A percentile compares a stretch with the other conserved stretches of the same genome.
Evolutionary conservation across 805 yeast genomes (phyloP).

Genomic region (Starmerella gropengiesseri): DNA sequence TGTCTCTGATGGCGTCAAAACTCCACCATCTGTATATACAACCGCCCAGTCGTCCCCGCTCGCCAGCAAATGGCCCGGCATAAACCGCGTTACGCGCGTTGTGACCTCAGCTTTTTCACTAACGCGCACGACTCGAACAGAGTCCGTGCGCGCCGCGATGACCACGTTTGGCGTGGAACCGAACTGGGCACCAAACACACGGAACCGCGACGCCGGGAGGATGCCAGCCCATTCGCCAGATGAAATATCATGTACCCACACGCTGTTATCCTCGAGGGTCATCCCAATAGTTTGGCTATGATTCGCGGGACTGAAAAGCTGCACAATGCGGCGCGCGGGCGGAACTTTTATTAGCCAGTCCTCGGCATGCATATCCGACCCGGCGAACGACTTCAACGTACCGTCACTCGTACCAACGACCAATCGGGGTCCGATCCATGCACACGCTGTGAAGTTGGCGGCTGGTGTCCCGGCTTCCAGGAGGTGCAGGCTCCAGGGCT

Average conservation of each 20-base stretch:
- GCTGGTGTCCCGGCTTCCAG: no score
- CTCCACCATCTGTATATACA: constrained; percentile 7
- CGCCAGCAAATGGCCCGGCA: constrained; percentile 5
- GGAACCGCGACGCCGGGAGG: neutral
- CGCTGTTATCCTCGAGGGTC: constrained; percentile 6
- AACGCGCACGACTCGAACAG: no score
- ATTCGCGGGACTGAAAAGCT: neutral
- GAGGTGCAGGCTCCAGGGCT: neutral
- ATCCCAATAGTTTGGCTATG: neutral
- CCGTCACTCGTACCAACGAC: constrained; percentile 3
- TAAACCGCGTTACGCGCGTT: neutral
- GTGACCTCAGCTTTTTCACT: no score
- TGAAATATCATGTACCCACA: neutral
- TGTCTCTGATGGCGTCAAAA: neutral
- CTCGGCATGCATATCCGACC: neutral
- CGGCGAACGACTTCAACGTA: neutral
- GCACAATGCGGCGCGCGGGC: neutral
- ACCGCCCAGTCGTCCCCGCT: neutral
- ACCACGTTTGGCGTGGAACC: neutral
- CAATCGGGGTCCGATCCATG: constrained; percentile 1
- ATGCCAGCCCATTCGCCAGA: neutral
- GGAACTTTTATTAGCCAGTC: neutral
- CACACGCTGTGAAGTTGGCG: constrained; percentile 5
- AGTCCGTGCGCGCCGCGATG: neutral
- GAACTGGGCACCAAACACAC: neutral